Evolutionary conservation across 2,329 filamentous ascomycete genomes (phyloP).

Genomic region (Botrytis fragariae): DNA sequence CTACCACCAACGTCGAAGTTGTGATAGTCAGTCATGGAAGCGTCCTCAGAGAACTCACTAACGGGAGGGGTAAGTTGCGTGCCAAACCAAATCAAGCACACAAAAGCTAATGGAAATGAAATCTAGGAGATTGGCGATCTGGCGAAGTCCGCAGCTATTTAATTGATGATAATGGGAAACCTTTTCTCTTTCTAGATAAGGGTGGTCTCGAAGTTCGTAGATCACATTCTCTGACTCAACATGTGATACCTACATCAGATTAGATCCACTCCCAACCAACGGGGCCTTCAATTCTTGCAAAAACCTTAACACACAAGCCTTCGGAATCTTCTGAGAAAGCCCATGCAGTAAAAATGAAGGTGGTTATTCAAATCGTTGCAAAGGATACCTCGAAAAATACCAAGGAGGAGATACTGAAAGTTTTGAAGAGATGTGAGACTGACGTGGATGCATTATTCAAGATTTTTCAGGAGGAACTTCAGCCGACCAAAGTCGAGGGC

Average conservation of each 20-base stretch:
- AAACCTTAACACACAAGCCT: not conserved
- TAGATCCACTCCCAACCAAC: not conserved
- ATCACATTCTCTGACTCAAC: not conserved
- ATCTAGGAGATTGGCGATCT: not conserved
- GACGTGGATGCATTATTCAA: not conserved
- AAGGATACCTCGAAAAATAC: not conserved
- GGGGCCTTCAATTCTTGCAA: not conserved
- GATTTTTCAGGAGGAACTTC: too few relatives aligned
- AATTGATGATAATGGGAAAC: not conserved
- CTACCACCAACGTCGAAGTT: not conserved
- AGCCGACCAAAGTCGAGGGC: not conserved
- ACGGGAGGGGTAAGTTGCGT: not conserved
- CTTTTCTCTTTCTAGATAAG: not conserved
- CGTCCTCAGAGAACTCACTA: not conserved
- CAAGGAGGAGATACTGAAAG: not conserved
- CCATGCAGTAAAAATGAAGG: not conserved
- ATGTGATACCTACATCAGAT: not conserved
- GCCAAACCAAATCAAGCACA: not conserved
- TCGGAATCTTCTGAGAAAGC: not conserved
- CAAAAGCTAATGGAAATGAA: not conserved
- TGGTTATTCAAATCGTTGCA: not conserved
- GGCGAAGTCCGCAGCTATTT: not conserved
- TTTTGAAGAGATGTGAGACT: not conserved
- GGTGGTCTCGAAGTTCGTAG: not conserved
- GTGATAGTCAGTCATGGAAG: constrained; percentile 4